phyloP scores from a whole-genome alignment of 176 grass and related monocot genomes.

The Echinochloa phyllopogon region DNA sequence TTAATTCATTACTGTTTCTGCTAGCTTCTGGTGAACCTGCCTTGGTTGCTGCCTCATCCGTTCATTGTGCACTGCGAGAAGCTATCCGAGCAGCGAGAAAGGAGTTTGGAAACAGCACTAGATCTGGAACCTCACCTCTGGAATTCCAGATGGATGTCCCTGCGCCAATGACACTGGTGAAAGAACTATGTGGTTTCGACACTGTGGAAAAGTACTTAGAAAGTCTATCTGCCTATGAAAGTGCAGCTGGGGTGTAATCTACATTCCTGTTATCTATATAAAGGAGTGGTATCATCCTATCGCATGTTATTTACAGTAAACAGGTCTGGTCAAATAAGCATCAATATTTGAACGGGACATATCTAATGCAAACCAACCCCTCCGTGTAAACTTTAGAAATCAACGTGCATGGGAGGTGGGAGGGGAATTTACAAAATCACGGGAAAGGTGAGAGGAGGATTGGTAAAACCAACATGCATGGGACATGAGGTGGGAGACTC shows the following conservation, averaged over 20 bases:
- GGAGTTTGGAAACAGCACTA: slow-evolving; percentile 35
- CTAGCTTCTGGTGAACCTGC: slow-evolving; percentile 78
- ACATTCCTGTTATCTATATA: background rate
- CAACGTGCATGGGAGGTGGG: too few species aligned
- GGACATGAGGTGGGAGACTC: too few species aligned
- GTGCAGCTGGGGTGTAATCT: background rate
- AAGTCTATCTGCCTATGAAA: slow-evolving; percentile 1
- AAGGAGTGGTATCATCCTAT: background rate
- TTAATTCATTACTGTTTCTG: slow-evolving; percentile 16
- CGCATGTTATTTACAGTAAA: background rate
- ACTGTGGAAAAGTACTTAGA: slow-evolving; percentile 69
- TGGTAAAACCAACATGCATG: too few species aligned
- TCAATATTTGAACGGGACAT: too few species aligned
- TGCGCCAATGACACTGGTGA: slow-evolving; percentile 72
- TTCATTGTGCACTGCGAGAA: slow-evolving; percentile 74
- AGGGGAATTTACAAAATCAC: too few species aligned
- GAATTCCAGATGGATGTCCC: slow-evolving; percentile 65
- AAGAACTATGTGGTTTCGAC: slow-evolving; percentile 75
- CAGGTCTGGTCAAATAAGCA: background rate
- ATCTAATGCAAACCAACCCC: too few species aligned
- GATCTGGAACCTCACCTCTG: slow-evolving; percentile 22
- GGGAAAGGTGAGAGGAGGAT: too few species aligned
- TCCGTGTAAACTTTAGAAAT: too few species aligned
- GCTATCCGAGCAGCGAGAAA: slow-evolving; percentile 60
- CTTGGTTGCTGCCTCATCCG: slow-evolving; percentile 61